Evolutionary conservation across 768 basidiomycete species (phyloP).

Genomic region (Boletus rubroflammeus): DNA sequence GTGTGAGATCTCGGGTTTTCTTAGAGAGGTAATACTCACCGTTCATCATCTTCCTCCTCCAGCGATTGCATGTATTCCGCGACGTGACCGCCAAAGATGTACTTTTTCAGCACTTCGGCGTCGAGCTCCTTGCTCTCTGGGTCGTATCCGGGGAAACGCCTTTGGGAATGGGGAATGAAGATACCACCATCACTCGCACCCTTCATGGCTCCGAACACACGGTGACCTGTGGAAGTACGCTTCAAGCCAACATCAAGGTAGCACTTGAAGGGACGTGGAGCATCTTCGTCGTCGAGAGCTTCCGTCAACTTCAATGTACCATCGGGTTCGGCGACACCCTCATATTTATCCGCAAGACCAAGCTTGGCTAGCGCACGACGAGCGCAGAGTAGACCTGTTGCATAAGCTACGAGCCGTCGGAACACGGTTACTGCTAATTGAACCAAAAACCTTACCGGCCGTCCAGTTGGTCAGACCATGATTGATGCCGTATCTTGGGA

Average conservation of each 20-base stretch:
- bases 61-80: conserved; percentile 99
- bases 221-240: conserved; percentile 95
- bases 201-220: conserved; percentile 98
- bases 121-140: conserved; percentile 89
- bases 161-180: conserved; percentile 96
- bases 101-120: conserved; percentile 92
- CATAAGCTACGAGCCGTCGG: conserved; percentile 63
- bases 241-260: conserved; percentile 98
- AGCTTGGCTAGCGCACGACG: conserved; percentile 94
- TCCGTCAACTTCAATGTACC: conserved; percentile 84
- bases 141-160: conserved; percentile 98
- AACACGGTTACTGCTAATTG: not conserved
- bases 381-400: conserved; percentile 91
- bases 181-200: conserved; percentile 97
- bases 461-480: conserved; percentile 99
- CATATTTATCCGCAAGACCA: conserved; percentile 96
- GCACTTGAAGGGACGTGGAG: conserved; percentile 97
- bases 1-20: conserved; percentile 3
- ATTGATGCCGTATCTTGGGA: conserved; percentile 93
- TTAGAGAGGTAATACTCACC: conserved; percentile 42
- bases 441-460: conserved; percentile 57
- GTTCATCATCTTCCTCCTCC: conserved; percentile 99
- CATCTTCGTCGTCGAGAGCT: conserved; percentile 83
- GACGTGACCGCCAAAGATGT: conserved; percentile 96
- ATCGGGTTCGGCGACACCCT: conserved; percentile 89